Evolutionary conservation across 2,329 filamentous ascomycete species (phyloP).

Genomic region (Trichophaea hybrida): DNA sequence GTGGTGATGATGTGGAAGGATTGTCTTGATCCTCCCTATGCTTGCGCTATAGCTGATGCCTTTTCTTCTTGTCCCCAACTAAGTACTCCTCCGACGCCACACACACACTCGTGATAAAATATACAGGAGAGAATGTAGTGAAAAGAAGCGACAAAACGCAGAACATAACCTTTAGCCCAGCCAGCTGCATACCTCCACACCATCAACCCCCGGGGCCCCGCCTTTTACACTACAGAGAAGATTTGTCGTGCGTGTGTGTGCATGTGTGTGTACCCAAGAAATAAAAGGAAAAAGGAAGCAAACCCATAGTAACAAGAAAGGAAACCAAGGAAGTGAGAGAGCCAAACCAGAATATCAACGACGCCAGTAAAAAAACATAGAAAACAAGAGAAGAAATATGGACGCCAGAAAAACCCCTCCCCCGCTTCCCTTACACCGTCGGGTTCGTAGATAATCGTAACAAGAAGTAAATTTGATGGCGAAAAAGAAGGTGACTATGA

Average conservation of each 20-base stretch:
- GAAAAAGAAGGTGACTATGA: background rate
- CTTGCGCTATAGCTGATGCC: background rate
- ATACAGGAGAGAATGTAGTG: background rate
- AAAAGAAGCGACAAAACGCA: background rate
- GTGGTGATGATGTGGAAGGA: background rate
- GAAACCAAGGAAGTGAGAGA: background rate
- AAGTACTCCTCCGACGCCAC: background rate
- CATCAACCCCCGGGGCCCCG: background rate
- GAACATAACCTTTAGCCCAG: background rate
- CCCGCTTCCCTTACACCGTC: background rate
- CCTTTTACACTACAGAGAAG: background rate
- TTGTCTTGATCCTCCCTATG: background rate
- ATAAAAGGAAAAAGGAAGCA: background rate
- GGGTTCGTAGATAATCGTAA: background rate
- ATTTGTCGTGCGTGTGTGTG: background rate
- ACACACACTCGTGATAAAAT: background rate
- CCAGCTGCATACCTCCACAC: background rate
- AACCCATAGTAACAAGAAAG: background rate
- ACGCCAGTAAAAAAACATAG: background rate
- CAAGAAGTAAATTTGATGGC: background rate
- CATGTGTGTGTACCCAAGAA: background rate
- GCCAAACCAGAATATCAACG: background rate
- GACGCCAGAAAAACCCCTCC: background rate
- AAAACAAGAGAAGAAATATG: background rate
- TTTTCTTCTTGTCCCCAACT: background rate